Evolutionary conservation across 176 grass and related monocot species (phyloP), one percentile per base, ranked within the genome.

Genomic region (Lolium perenne): DNA sequence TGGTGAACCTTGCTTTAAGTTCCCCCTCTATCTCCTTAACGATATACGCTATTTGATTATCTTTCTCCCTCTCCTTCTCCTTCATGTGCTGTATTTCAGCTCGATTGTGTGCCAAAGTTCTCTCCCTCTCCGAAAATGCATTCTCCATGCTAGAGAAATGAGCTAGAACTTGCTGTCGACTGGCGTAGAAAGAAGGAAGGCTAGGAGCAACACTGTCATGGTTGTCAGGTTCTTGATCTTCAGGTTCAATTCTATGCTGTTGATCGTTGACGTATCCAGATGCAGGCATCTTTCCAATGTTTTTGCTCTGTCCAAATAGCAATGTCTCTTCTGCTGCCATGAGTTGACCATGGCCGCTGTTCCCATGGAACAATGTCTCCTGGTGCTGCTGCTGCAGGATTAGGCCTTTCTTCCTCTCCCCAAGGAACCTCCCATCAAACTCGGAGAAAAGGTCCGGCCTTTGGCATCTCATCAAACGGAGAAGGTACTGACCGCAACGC

Each of bases 391-490:
- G 80, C 81, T 49, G 53, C 62, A 51, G 60, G 9, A 60, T 49
- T 65, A 6, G 8, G 41, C 48, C 38, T 76, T 68, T 81, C 18
- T 23, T 40, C 12, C 77, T 57, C 69, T 81, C 85, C 26, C 18
- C 47, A 49, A 4, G 50, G 7, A 70, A 82, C 10, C 40, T 71
- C 14, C 35, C 81, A 74, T 84, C 56, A 73, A 62, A 5, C 40
- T 63, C 53, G 0, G 16, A 8, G 8, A 90, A 82, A 54, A 86
- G 41, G 53, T 82, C 88, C 0, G 71, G 88, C 25, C 60, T 90
- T 77, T 78, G 50, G 51, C 45, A 50, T 26, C 61, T 73, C 41
- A 90, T 54, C 45, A 90, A 38, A 54, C 7, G 71, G 53, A 90
- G 53, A 17, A 86, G 79, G 11, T 54, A 80, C 1, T 35, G 83